Conservation (phyloP, 805 yeast genomes). For the Sungouiozyma ichnusensis region DNA sequence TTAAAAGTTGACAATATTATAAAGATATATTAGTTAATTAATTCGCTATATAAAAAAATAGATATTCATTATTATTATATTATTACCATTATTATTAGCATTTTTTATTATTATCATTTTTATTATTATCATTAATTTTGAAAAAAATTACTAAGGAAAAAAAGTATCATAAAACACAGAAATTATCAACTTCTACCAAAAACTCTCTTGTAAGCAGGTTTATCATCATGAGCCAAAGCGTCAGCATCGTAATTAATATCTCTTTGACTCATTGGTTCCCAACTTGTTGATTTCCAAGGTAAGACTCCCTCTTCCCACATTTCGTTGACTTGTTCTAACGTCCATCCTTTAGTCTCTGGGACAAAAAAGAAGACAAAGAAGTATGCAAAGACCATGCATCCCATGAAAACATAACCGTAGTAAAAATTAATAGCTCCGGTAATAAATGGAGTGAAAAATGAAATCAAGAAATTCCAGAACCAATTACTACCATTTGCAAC, state of each 20-base stretch:
- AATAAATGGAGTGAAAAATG: conserved; percentile 65
- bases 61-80: too few species aligned
- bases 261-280: conserved; percentile 38
- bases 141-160: too few species aligned
- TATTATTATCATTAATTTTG: not conserved
- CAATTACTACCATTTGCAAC: conserved; percentile 56
- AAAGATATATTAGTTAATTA: not conserved
- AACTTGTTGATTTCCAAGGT: conserved; percentile 38
- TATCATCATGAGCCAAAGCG: conserved; percentile 21
- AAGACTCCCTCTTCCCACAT: conserved; percentile 34
- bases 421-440: conserved; percentile 53
- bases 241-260: conserved; percentile 18
- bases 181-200: conserved; percentile 1
- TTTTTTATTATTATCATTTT: too few species aligned
- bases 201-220: conserved; percentile 23
- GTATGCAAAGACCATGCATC: conserved; percentile 43
- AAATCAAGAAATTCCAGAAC: conserved; percentile 56
- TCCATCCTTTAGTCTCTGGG: conserved; percentile 68
- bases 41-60: not conserved
- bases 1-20: not conserved
- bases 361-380: conserved; percentile 61
- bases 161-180: not conserved
- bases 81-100: not conserved
- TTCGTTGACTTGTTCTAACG: conserved; percentile 71
- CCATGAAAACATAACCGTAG: conserved; percentile 54